Percentiles rank a stretch among this genome's conserved stretches.
These are phyloP conservation scores for Aegilops umbellulata DNA, from an alignment of 176 grass and related monocot species.

Conservation along the genomic window DNA sequence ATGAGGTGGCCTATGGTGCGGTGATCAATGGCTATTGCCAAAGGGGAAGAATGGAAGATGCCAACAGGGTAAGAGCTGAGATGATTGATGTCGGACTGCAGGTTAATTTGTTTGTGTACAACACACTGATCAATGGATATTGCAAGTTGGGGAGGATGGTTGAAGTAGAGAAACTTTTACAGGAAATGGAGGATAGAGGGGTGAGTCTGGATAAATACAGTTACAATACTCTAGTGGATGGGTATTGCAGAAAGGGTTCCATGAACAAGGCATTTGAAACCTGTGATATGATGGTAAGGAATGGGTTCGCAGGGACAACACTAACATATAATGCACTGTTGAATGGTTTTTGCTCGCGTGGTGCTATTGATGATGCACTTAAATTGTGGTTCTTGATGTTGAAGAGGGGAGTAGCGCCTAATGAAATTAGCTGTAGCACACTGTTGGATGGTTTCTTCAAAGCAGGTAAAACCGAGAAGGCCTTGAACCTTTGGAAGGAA, in stretches of 20 bases:
- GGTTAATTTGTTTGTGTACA: constrained; percentile 69
- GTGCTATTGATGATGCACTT: constrained; percentile 71
- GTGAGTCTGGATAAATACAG: constrained; percentile 64
- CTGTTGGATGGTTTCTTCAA: constrained; percentile 84
- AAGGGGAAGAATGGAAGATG: constrained; percentile 63
- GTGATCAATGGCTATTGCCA: constrained; percentile 81
- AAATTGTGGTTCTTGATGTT: constrained; percentile 90
- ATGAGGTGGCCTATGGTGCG: constrained; percentile 67
- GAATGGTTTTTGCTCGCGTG: constrained; percentile 73
- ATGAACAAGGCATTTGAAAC: constrained; percentile 72
- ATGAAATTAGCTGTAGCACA: constrained; percentile 87
- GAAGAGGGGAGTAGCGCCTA: constrained; percentile 66
- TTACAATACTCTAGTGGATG: constrained; percentile 87
- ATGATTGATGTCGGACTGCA: constrained; percentile 56
- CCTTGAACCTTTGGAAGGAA: constrained; percentile 88
- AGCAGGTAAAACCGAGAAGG: constrained; percentile 50
- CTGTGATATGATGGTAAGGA: constrained; percentile 61
- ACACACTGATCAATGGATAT: constrained; percentile 81
- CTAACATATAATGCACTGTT: constrained; percentile 80
- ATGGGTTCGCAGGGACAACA: constrained; percentile 48
- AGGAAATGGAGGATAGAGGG: constrained; percentile 56
- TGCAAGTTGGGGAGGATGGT: constrained; percentile 70
- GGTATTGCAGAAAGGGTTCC: constrained; percentile 70
- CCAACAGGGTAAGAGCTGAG: constrained; percentile 49
- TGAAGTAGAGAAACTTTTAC: constrained; percentile 63